Evolutionary conservation across 1,284 basidiomycete species (phyloP), one percentile per base, ranked within the genome.

Genomic region (Cryptococcus neoformans): DNA sequence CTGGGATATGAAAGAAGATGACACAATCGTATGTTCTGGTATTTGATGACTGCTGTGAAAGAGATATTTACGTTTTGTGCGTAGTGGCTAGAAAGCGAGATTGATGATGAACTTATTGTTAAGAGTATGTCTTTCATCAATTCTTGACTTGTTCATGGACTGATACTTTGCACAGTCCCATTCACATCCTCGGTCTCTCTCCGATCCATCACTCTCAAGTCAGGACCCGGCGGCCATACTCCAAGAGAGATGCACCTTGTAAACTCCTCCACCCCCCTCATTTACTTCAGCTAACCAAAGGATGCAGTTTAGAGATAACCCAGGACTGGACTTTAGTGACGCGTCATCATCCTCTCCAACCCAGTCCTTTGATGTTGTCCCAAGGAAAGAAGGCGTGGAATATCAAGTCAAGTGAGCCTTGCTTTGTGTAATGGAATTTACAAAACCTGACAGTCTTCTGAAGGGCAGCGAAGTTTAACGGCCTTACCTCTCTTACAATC

Each of bases 391-490:
- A 56, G 68, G 66, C 2, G 76, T 72, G 7, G 76, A 78, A 57
- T 78, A 77, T 60, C 74, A 72, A 49, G 71, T 77, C 60, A 73
- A 75, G 76, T 75, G 56, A 59, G 72, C 28, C 45, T 28, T 49
- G 36, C 8, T 42, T 12, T 17, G 34, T 49, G 46, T 11, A 5
- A 21, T 41, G 21, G 21, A 16, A 8, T 7, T n/a, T 36, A 44
- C 21, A 7, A 35, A 9, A 54, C 36, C 49, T 54, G 42, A 54
- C 39, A 9, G 16, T 9, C 34, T 12, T 37, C 51, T n/a, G 2
- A 51, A 77, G 75, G 62, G 75, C 76, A 34, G 68, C 74, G 11
- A 78, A 78, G 57, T 78, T 78, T 51, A 66, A 73, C 2, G 66
- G 70, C 0, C 57, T 74, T 4, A 71, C 70, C 1, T 68, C 65